phyloP scores from a whole-genome alignment of 208 protist genomes.

The Crithidia bombi region DNA sequence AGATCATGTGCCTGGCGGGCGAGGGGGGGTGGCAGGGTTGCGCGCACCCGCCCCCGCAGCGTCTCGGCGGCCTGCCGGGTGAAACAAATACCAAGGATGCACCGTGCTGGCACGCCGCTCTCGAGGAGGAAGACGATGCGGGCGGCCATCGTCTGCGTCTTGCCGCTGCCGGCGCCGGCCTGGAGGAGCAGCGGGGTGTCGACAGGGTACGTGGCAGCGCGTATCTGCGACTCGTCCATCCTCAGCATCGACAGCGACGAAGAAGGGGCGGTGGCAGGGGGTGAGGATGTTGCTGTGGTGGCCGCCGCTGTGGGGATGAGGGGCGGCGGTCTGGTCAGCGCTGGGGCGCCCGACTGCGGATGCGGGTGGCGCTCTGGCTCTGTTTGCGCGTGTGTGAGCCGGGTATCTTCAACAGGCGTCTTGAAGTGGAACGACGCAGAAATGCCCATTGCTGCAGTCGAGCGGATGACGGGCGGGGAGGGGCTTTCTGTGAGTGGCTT shows the following conservation, averaged over 20 bases:
- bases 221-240: constrained; percentile 69
- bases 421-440: too few relatives aligned
- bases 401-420: too few relatives aligned
- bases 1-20: constrained; percentile 29
- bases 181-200: constrained; percentile 62
- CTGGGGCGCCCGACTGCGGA: too few relatives aligned
- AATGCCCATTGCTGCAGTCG: too few relatives aligned
- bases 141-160: constrained; percentile 87
- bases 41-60: constrained; percentile 66
- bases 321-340: too few relatives aligned
- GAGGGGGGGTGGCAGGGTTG: constrained; percentile 41
- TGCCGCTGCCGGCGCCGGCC: constrained; percentile 88
- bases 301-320: too few relatives aligned
- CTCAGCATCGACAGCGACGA: not conserved
- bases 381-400: too few relatives aligned
- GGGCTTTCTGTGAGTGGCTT: not conserved
- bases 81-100: constrained; percentile 86
- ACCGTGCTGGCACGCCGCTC: constrained; percentile 51
- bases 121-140: constrained; percentile 73
- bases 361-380: too few relatives aligned
- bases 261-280: not conserved
- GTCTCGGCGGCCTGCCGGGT: constrained; percentile 82
- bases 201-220: constrained; percentile 46
- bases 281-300: not conserved
- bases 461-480: not conserved